Conservation (phyloP, 805 yeast species). For the Candida nanaspora region DNA sequence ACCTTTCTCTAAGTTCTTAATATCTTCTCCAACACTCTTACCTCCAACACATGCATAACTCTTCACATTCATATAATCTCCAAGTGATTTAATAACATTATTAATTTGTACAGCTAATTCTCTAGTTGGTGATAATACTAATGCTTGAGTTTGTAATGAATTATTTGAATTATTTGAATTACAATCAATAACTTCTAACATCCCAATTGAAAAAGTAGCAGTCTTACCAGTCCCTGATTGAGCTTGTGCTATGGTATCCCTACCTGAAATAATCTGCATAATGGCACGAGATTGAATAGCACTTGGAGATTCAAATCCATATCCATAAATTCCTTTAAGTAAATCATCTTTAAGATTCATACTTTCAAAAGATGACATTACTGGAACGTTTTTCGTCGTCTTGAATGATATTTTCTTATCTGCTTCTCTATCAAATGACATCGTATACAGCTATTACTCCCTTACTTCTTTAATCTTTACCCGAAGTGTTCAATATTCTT, state of each 20-base stretch:
- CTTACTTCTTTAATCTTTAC: too few species aligned
- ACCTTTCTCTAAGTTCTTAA: constrained; percentile 64
- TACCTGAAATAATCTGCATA: constrained; percentile 86
- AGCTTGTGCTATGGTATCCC: constrained; percentile 97
- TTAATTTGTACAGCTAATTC: constrained; percentile 93
- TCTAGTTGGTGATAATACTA: constrained; percentile 91
- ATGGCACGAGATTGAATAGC: constrained; percentile 98
- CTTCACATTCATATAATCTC: constrained; percentile 79
- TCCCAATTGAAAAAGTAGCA: constrained; percentile 94
- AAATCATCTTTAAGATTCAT: constrained; percentile 62
- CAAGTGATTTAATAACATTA: constrained; percentile 78
- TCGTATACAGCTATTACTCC: constrained; percentile 2
- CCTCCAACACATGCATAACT: constrained; percentile 96
- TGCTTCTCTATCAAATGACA: background rate
- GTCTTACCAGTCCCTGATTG: constrained; percentile 99
- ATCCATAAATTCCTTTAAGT: constrained; percentile 62
- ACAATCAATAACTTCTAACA: constrained; percentile 79
- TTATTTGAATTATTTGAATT: constrained; percentile 60
- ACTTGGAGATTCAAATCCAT: constrained; percentile 94
- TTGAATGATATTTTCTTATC: constrained; percentile 45
- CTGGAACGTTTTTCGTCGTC: constrained; percentile 48
- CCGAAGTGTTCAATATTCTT: too few species aligned
- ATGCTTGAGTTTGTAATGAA: constrained; percentile 64
- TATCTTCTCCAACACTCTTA: constrained; percentile 73
- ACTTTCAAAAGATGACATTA: constrained; percentile 58